Percentiles rank a stretch among this genome's conserved stretches.
These are phyloP conservation scores for Eucalyptus sp. DNA, from an alignment of 345 rosid genomes.

Conservation along the genomic window DNA sequence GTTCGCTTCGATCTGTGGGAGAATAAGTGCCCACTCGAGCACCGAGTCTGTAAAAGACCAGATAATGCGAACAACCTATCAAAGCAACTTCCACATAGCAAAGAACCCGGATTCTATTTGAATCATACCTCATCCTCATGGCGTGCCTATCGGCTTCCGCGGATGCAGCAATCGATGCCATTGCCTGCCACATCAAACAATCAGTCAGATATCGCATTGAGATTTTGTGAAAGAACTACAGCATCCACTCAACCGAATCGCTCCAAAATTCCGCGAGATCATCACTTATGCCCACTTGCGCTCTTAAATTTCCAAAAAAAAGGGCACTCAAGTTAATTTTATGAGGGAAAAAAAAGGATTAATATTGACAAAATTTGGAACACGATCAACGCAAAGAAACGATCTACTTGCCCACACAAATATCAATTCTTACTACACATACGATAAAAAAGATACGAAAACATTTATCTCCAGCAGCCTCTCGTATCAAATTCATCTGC, in stretches of 20 bases:
- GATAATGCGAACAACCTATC: background rate
- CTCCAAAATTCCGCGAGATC: background rate
- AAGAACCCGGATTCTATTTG: background rate
- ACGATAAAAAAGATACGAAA: background rate
- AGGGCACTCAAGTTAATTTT: background rate
- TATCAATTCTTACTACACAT: background rate
- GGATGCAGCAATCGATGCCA: slow-evolving; percentile 92
- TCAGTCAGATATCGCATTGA: background rate
- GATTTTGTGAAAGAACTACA: background rate
- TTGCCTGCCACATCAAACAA: slow-evolving; percentile 40
- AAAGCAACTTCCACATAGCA: background rate
- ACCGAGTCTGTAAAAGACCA: background rate
- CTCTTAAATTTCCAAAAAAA: background rate
- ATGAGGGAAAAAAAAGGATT: background rate
- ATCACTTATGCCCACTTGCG: fast-evolving
- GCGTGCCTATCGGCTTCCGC: slow-evolving; percentile 81
- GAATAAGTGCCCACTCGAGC: background rate
- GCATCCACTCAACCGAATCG: background rate
- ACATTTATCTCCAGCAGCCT: background rate
- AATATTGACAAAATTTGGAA: background rate
- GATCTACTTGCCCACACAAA: background rate
- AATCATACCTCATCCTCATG: slow-evolving; percentile 60
- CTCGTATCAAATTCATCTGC: background rate
- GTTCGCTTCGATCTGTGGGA: background rate
- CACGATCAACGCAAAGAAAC: fast-evolving